Conservation (phyloP, 2,329 filamentous ascomycete species). For the Cadophora malorum region DNA sequence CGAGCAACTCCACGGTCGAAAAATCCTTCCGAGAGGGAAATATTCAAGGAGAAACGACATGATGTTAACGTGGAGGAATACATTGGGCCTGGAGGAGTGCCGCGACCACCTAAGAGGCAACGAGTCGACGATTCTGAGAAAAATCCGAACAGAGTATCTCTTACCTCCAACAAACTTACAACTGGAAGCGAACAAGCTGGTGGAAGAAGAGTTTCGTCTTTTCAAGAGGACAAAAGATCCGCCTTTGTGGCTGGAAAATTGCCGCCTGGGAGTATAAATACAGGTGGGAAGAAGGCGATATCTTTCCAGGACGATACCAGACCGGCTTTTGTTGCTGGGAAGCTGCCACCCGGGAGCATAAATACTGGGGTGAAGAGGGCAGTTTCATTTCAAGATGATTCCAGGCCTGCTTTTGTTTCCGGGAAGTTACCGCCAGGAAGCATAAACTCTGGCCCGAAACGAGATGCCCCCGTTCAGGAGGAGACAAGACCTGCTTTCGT, state of each 20-base stretch:
- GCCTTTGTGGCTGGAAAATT: slow-evolving; percentile 48
- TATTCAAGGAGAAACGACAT: slow-evolving; percentile 40
- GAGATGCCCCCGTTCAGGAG: slow-evolving; percentile 20
- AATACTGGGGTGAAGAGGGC: slow-evolving; percentile 40
- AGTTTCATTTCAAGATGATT: slow-evolving; percentile 41
- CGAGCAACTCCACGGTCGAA: slow-evolving; percentile 30
- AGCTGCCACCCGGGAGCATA: slow-evolving; percentile 40
- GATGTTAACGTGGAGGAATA: slow-evolving; percentile 42
- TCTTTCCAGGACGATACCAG: slow-evolving; percentile 27
- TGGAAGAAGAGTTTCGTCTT: slow-evolving; percentile 33
- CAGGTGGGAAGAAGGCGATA: slow-evolving; percentile 21
- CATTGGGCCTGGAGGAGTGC: slow-evolving; percentile 39
- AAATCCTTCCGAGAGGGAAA: slow-evolving; percentile 36
- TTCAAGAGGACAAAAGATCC: slow-evolving; percentile 35
- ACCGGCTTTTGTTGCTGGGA: slow-evolving; percentile 36
- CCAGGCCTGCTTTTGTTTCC: slow-evolving; percentile 42
- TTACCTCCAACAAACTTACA: slow-evolving; percentile 48
- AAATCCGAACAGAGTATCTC: slow-evolving; percentile 32
- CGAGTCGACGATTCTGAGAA: slow-evolving; percentile 45
- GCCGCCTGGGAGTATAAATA: slow-evolving; percentile 45
- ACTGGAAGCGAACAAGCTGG: slow-evolving; percentile 46
- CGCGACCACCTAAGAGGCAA: slow-evolving; percentile 53
- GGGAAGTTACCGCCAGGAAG: slow-evolving; percentile 47
- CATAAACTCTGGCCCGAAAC: slow-evolving; percentile 34
- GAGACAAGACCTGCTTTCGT: slow-evolving; percentile 29